These are phyloP conservation scores for Asterochloris sp. DNA, from an alignment of 139 green algal genomes.

Conservation along the genomic window DNA sequence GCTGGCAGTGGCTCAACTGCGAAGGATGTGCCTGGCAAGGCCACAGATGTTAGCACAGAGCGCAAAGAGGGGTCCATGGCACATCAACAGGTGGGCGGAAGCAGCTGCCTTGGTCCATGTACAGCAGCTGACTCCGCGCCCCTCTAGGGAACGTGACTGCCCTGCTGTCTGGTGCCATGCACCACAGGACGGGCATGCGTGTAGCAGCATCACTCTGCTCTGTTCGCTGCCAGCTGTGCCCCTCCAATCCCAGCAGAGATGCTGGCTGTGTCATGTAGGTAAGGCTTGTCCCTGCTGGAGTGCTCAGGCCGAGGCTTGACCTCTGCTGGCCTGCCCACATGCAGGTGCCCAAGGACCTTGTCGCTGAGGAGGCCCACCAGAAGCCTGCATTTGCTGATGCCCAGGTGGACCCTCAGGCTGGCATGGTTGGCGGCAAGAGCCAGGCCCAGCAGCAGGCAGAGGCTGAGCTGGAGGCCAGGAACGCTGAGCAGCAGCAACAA, in stretches of 20 bases:
- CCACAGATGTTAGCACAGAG: conserved; percentile 11
- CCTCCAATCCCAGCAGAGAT: too few relatives aligned
- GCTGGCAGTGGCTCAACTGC: background rate
- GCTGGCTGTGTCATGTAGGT: too few relatives aligned
- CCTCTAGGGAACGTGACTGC: too few relatives aligned
- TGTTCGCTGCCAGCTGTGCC: too few relatives aligned
- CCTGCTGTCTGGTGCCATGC: too few relatives aligned
- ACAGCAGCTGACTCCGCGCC: background rate
- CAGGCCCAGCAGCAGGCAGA: background rate
- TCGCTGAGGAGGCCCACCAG: background rate
- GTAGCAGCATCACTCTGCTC: too few relatives aligned
- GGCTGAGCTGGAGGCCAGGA: conserved; percentile 4
- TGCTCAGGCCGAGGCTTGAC: background rate
- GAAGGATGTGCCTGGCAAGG: background rate
- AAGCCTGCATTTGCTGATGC: background rate
- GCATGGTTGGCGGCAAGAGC: background rate
- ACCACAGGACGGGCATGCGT: too few relatives aligned
- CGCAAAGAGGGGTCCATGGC: conserved; percentile 3
- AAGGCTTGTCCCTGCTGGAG: background rate
- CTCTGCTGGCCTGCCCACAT: background rate
- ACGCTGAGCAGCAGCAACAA: background rate
- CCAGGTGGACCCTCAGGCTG: background rate
- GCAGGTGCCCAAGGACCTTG: conserved; percentile 9
- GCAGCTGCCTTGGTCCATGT: background rate
- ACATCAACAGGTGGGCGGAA: background rate